These are phyloP conservation scores for Pseudozyma sp. DNA, from an alignment of 1,284 basidiomycete species.

Conservation along the genomic window DNA sequence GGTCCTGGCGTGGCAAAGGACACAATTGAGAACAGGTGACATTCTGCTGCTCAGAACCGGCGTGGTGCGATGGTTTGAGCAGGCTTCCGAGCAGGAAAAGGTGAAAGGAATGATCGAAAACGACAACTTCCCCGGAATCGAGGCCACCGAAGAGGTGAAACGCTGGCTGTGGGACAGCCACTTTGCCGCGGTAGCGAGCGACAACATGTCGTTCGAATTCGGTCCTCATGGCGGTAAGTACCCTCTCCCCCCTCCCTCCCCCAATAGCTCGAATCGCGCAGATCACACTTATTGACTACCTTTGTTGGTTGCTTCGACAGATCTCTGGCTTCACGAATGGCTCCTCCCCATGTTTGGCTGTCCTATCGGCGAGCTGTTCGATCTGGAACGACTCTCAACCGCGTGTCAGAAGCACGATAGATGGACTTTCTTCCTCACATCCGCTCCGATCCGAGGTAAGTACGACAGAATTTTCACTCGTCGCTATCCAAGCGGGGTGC, in stretches of 20 bases:
- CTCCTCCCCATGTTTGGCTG: slow-evolving; percentile 46
- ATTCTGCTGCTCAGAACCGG: slow-evolving; percentile 39
- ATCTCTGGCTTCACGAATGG: slow-evolving; percentile 49
- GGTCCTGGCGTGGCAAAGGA: slow-evolving; percentile 34
- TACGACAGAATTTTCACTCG: neutral
- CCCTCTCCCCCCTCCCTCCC: neutral
- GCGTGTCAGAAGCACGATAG: slow-evolving; percentile 39
- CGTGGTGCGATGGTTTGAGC: slow-evolving; percentile 44
- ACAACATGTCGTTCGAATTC: slow-evolving; percentile 46
- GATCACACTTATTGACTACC: neutral
- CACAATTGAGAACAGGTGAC: slow-evolving; percentile 23
- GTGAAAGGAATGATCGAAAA: slow-evolving; percentile 37
- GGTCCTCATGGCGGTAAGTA: slow-evolving; percentile 42
- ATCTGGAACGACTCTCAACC: slow-evolving; percentile 37
- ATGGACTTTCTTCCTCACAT: slow-evolving; percentile 51
- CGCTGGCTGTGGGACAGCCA: slow-evolving; percentile 44
- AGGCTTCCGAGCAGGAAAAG: slow-evolving; percentile 25
- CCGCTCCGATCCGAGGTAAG: slow-evolving; percentile 42
- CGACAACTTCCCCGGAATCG: slow-evolving; percentile 44
- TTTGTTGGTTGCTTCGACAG: slow-evolving; percentile 4
- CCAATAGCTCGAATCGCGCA: neutral
- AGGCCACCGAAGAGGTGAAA: slow-evolving; percentile 42
- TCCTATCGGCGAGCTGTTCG: slow-evolving; percentile 48
- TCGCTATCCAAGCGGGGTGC: too few relatives aligned
- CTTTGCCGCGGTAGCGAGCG: slow-evolving; percentile 44